Base-by-base conservation (phyloP, 108 stramenopile genomes). In the Licmophora abbreviata region DNA sequence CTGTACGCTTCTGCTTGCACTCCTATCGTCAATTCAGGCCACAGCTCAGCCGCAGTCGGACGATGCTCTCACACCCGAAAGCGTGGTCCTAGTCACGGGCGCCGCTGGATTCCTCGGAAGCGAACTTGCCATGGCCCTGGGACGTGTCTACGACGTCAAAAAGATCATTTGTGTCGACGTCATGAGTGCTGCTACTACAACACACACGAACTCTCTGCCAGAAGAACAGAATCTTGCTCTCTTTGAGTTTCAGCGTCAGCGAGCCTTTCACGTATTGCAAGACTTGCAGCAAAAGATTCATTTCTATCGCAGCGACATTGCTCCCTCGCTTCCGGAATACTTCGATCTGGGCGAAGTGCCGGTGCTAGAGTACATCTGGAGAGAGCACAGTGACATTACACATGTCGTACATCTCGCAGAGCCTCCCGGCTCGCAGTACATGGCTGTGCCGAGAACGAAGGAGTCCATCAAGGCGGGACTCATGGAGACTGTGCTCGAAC, bases 241-340 rank as follows among this genome's bases (percentile, higher is more conserved):
- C 25, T 79, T 90, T 50, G 88, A 90, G 44, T 71, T 74, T 38
- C 73, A 76, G 57, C 61, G 88, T 36, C 88, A 85, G 65, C 60
- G 88, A 20, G 44, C 60, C 12, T 90, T 90, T 76, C 71, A 67
- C 4, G 57, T 90, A 3, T 61, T 83, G 50, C 88, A 90, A 48
- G 63, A 65, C 4, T 25, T 73, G 32, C 71, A 66, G 26, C 18
- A 36, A 18, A 66, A 45, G 27, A 73, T 51, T 8, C 30, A 29
- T 30, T 90, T 90, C 46, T 90, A 85, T 45, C 48, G 82, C 6
- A 70, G 68, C 0, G 88, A 90, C 52, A 73, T 90, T 61, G 66
- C 81, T 37, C 88, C 88, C 1, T 68, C 70, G 50, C 78, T 90
- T 59, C 88, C 88, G n/a, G 81, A 90, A 77, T 90, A 80, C 56